phyloP scores from a whole-genome alignment of 805 yeast genomes.

The Kodamaea nitidulidarum region DNA sequence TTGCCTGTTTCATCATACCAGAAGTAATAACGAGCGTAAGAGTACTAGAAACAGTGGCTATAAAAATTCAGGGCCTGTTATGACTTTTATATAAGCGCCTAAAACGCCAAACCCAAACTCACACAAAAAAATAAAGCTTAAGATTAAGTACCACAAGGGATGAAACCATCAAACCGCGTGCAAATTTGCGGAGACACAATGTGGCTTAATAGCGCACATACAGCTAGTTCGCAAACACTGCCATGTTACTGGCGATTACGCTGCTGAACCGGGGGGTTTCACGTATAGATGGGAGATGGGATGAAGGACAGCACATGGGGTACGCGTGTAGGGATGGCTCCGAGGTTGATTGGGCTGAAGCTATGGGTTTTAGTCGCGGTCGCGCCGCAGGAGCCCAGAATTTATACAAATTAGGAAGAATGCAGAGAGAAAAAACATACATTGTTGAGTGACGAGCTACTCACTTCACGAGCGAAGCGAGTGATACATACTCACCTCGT shows the following conservation, averaged over 20 bases:
- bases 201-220: no score
- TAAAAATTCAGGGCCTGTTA: neutral
- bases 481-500: no score
- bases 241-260: no score
- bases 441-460: no score
- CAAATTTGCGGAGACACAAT: neutral
- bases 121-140: conserved; percentile 8
- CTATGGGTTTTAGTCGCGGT: conserved; percentile 2
- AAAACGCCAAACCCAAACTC: conserved; percentile 5
- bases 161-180: conserved; percentile 1
- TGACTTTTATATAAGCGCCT: conserved; percentile 6
- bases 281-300: no score
- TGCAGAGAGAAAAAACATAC: neutral
- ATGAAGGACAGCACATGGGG: no score
- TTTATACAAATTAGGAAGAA: conserved; percentile 9
- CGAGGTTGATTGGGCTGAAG: no score
- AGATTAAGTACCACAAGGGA: conserved; percentile 4
- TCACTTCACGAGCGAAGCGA: no score
- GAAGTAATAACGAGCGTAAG: conserved; percentile 5
- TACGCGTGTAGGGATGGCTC: no score
- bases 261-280: no score
- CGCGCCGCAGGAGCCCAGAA: conserved; percentile 7
- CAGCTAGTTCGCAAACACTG: no score
- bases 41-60: neutral
- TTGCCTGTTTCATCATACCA: conserved; percentile 9